These are phyloP conservation scores for Microbotryomycetes sp. DNA, from an alignment of 1,284 basidiomycete genomes.

Conservation along the genomic window DNA sequence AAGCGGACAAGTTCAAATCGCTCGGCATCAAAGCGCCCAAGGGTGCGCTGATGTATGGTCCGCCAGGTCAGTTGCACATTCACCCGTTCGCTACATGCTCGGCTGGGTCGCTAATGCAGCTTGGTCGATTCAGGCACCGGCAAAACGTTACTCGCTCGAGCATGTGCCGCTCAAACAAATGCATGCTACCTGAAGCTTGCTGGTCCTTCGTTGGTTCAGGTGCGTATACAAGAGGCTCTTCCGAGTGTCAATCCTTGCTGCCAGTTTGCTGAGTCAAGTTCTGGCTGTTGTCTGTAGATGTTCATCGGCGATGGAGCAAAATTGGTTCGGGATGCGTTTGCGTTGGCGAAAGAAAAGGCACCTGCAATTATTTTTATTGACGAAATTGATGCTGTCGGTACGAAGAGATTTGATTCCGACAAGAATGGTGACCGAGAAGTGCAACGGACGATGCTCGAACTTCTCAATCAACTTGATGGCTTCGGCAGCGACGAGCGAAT, in stretches of 20 bases:
- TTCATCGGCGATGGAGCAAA: conserved; percentile 90
- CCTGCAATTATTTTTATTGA: conserved; percentile 99
- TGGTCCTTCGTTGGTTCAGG: conserved; percentile 66
- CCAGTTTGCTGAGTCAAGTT: neutral
- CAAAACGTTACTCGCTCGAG: conserved; percentile 68
- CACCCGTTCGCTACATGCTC: neutral
- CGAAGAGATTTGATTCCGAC: conserved; percentile 97
- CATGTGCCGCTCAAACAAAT: conserved; percentile 73
- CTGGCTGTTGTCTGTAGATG: conserved; percentile 49
- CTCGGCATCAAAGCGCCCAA: conserved; percentile 74
- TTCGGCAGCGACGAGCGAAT: conserved; percentile 89
- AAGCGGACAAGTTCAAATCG: conserved; percentile 72
- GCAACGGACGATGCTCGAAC: conserved; percentile 97
- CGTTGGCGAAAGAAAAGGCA: conserved; percentile 93
- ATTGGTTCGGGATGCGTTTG: conserved; percentile 93
- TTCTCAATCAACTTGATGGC: conserved; percentile 81
- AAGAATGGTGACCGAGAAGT: conserved; percentile 98
- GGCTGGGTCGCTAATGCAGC: neutral
- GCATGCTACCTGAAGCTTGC: conserved; percentile 74
- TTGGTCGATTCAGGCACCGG: conserved; percentile 53
- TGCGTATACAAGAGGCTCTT: conserved; percentile 24
- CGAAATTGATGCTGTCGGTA: conserved; percentile 97
- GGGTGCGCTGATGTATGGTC: conserved; percentile 71
- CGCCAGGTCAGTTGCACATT: conserved; percentile 52
- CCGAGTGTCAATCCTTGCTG: neutral